Evolutionary conservation across 805 yeast genomes (phyloP), one percentile per base, ranked within the genome.

Genomic region (Teunomyces pallodes): DNA sequence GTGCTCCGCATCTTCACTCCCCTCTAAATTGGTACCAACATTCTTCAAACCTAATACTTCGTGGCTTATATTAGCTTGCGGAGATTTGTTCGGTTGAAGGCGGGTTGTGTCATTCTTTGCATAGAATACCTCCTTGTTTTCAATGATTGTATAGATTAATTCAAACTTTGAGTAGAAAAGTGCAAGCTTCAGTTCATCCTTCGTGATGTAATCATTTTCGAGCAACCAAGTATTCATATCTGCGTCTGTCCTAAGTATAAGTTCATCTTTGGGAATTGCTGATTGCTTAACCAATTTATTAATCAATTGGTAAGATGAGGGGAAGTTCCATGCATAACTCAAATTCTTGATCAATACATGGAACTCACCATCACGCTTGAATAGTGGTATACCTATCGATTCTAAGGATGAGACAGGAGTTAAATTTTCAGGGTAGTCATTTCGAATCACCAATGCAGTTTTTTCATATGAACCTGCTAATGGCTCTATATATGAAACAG

Each of bases 251-350:
- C 55, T 40, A 14, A 51, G 48, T 5, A 54, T 38, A 39, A 67
- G 53, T 3, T 54, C 59, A 8, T 45, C 32, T 40, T 56, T 62
- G 1, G 50, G n/a, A 3, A 61, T n/a, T 4, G 54, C 50, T 0
- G 65, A 51, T 5, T 51, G 46, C 43, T 62, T 64, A 14, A 65
- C 49, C 6, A 71, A 32, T 47, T 58, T 59, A n/a, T 50, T 44
- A 27, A 73, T 62, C 16, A 73, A 48, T 53, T 73, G 78, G 49
- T 73, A 72, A 3, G 76, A 66, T 6, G 77, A 72, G 1, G 77
- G 76, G 45, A 58, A 72, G 49, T 65, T 67, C 74, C 74, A 72
- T 8, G 64, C 46, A 26, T 28, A 36, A 6, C 73, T 65, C 45
- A 73, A 55, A 49, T 69, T 65, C 40, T 64, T 61, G 10, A 68